Evolutionary conservation across 257 asterid genomes (phyloP), one percentile per base, ranked within the genome.

Genomic region (Knoxia roxburghii): DNA sequence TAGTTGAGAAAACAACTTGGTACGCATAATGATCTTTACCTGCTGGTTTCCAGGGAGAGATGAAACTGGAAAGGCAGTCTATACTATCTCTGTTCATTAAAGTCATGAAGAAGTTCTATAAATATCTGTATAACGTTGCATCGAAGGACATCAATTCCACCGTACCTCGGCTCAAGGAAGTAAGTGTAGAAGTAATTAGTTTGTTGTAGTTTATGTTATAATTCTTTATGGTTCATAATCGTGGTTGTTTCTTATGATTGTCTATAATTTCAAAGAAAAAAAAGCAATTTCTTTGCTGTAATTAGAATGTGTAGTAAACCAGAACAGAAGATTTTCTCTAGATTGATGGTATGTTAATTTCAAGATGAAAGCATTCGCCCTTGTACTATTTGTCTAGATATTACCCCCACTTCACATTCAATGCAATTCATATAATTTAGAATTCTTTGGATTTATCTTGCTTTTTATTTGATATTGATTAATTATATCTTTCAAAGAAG

Each of bases 51-150:
- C 78, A 91, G 98, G 76, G 41, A 67, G 97, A 93, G 81, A 86
- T 85, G 88, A 79, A 80, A 64, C 46, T 90, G 82, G 92, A 88
- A 61, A 76, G 90, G 76, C 88, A 80, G 76, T 97, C 90, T 76
- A 82, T 93, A 79, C 21, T 86, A 76, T 76, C 91, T 24, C 54
- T 82, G 73, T 94, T 84, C 60, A 69, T 76, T 72, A 84, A 88
- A 79, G 68, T 81, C 43, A 88, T 94, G 97, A 94, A 80, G 84
- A 90, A 83, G 80, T 82, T 94, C 50, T 73, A 80, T 77, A 86
- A 81, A 72, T 77, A 84, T 79, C 65, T 90, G 32, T 67, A 78
- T 63, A 75, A 70, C 57, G 56, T 80, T 58, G 68, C 77, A 32
- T 68, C 85, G 12, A 79, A 82, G 53, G 95, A 79, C 63, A 73